Conservation (phyloP, 352 stramenopile species). For the Aphanomyces stellatus region DNA sequence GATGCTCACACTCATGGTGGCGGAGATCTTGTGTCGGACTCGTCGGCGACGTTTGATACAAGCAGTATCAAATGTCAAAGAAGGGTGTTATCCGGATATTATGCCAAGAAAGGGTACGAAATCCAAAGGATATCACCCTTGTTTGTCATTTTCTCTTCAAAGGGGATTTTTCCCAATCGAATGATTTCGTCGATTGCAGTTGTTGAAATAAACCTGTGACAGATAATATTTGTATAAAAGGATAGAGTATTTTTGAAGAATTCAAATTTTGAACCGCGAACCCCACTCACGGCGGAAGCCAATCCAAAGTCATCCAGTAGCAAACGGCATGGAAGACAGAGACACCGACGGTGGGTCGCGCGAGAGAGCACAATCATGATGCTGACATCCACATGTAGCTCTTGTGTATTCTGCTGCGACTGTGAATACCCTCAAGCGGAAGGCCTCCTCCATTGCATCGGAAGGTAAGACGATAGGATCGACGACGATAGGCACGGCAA, state of each 20-base stretch:
- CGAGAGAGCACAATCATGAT: not conserved
- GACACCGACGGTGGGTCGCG: not conserved
- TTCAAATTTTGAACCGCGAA: conserved; percentile 17
- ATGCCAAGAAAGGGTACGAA: not conserved
- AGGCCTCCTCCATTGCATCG: not conserved
- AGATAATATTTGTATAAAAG: not conserved
- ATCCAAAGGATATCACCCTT: too few relatives aligned
- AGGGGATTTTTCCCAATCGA: too few relatives aligned
- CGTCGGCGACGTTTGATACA: too few relatives aligned
- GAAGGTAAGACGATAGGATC: not conserved
- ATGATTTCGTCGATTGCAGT: too few relatives aligned
- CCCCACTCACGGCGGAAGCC: too few relatives aligned
- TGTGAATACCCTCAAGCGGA: conserved; percentile 9
- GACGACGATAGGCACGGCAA: too few relatives aligned
- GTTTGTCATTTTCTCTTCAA: too few relatives aligned
- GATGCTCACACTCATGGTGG: conserved; percentile 79
- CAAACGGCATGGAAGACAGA: not conserved
- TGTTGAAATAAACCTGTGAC: too few relatives aligned
- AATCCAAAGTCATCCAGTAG: not conserved
- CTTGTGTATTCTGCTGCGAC: not conserved
- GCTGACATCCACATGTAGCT: not conserved
- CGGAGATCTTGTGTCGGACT: too few relatives aligned
- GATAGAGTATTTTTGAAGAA: conserved; percentile 1
- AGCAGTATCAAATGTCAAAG: too few relatives aligned
- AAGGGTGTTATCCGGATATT: too few relatives aligned